Base-by-base conservation (phyloP, 1,284 basidiomycete genomes). In the Boletus smithii region DNA sequence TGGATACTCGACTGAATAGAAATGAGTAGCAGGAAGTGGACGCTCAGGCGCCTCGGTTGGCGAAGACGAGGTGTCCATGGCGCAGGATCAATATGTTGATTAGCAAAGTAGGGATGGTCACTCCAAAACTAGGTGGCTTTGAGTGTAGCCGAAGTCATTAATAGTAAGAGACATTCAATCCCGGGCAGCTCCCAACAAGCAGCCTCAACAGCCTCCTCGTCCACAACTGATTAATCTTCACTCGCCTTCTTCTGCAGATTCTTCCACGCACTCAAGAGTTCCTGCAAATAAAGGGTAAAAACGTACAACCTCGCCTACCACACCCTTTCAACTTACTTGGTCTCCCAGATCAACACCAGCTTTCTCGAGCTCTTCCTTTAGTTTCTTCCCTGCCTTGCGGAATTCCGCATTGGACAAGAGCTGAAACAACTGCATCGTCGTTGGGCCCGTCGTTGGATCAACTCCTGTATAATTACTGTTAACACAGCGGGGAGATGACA, bases 1-100 rank as follows among this genome's bases (percentile, higher is more conserved):
- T 7, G 92, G 93, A 69, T 92, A 95, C 68, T 97, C 93, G 54
- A 97, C 73, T 3, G 90, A 85, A 59, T 87, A 89, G 66, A 84
- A 87, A 17, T 80, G 71, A 4, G 73, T 72, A 26, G 78, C 72
- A 8, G 86, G 81, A 8, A 93, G 73, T 6, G 77, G 69, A 13
- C 57, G 68, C 48, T 73, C 69, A 8, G 69, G 73, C 0, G 80
- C 77, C 36, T 53, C 54, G 17, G 56, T 43, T 31, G 62, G 52
- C 5, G 41, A 37, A 22, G 54, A 48, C 5, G 39, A 35, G 22
- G 54, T 16, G 38, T 59, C 40, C 58, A 65, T 63, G 27, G 9
- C 10, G 30, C 22, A 11, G 16, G 32, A 18, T n/a, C n/a, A n/a
- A n/a, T n/a, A n/a, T n/a, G n/a, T 9, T 17, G 24, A 10, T 26